Percentiles rank a stretch among this genome's conserved stretches.
phyloP scores from a whole-genome alignment of 2,329 filamentous ascomycete genomes.

The Ascochyta viciae-villosae region DNA sequence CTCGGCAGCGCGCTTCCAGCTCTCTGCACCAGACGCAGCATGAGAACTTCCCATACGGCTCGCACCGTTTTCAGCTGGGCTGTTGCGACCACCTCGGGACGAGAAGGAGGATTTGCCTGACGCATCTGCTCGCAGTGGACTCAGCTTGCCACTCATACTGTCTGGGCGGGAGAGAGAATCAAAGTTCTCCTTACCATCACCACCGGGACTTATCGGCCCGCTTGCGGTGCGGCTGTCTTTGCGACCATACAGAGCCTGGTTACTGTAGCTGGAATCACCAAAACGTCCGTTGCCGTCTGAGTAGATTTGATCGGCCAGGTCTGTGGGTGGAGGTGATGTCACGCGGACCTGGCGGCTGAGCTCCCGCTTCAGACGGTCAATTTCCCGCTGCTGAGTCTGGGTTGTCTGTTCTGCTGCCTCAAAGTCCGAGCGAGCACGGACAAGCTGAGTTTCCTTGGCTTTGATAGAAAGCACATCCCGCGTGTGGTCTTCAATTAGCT shows the following conservation, averaged over 20 bases:
- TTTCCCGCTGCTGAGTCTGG: slow-evolving; percentile 82
- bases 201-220: slow-evolving; percentile 42
- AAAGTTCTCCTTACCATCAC: slow-evolving; percentile 59
- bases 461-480: slow-evolving; percentile 95
- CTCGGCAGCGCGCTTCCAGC: slow-evolving; percentile 96
- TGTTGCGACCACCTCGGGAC: slow-evolving; percentile 43
- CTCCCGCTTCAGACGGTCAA: slow-evolving; percentile 92
- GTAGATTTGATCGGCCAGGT: slow-evolving; percentile 58
- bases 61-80: slow-evolving; percentile 37
- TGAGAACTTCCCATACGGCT: slow-evolving; percentile 36
- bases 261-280: slow-evolving; percentile 42
- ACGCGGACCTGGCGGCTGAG: slow-evolving; percentile 62
- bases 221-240: slow-evolving; percentile 39
- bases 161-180: slow-evolving; percentile 45
- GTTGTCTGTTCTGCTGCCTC: slow-evolving; percentile 88
- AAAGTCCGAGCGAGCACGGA: slow-evolving; percentile 86
- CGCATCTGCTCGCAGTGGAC: slow-evolving; percentile 46
- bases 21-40: slow-evolving; percentile 65
- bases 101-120: slow-evolving; percentile 42
- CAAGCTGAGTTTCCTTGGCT: slow-evolving; percentile 96
- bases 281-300: slow-evolving; percentile 56
- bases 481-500: slow-evolving; percentile 96
- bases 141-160: slow-evolving; percentile 50
- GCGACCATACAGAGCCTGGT: slow-evolving; percentile 51
- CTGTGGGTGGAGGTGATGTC: slow-evolving; percentile 62